Percentiles rank a stretch among this genome's conserved stretches.
Conservation (phyloP, 148 eudicot species). For the Silene conica region DNA sequence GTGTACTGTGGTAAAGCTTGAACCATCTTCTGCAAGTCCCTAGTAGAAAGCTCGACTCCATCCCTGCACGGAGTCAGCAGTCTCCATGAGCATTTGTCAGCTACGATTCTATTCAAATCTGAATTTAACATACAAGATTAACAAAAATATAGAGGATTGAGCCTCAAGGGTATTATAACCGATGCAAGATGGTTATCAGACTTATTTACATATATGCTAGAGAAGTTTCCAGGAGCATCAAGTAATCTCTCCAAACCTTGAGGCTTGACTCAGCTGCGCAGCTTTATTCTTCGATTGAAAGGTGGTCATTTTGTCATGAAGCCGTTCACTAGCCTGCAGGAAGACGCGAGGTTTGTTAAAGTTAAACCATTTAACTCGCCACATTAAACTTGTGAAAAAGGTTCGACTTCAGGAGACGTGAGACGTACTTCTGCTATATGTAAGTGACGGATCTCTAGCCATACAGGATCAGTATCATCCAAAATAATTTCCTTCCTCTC, state of each 20-base stretch:
- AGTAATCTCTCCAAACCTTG: slow-evolving; percentile 48
- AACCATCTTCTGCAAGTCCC: slow-evolving; percentile 97
- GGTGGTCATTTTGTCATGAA: slow-evolving; percentile 78
- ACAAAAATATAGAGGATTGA: too few relatives aligned
- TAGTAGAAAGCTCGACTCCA: slow-evolving; percentile 76
- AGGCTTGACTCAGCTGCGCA: slow-evolving; percentile 74
- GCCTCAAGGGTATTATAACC: neutral
- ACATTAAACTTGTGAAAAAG: slow-evolving; percentile 1
- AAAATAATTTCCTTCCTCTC: slow-evolving; percentile 77
- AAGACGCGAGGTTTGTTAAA: slow-evolving; percentile 12
- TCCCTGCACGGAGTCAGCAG: slow-evolving; percentile 49
- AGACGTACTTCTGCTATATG: slow-evolving; percentile 90
- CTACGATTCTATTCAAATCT: neutral
- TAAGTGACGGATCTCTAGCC: slow-evolving; percentile 87
- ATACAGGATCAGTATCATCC: slow-evolving; percentile 90
- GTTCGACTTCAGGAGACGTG: slow-evolving; percentile 16
- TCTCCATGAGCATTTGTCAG: slow-evolving; percentile 10
- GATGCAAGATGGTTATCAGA: neutral
- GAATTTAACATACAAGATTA: too few relatives aligned
- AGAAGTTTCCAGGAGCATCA: slow-evolving; percentile 13
- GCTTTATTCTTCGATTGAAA: slow-evolving; percentile 92
- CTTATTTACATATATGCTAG: neutral
- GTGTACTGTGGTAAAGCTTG: slow-evolving; percentile 95
- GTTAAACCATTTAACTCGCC: slow-evolving; percentile 1
- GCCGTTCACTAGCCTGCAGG: slow-evolving; percentile 98